A percentile compares a stretch with the other conserved stretches of the same genome.
These are phyloP conservation scores for Fusarium dlaminii DNA, from an alignment of 2,329 filamentous ascomycete species.

Conservation along the genomic window DNA sequence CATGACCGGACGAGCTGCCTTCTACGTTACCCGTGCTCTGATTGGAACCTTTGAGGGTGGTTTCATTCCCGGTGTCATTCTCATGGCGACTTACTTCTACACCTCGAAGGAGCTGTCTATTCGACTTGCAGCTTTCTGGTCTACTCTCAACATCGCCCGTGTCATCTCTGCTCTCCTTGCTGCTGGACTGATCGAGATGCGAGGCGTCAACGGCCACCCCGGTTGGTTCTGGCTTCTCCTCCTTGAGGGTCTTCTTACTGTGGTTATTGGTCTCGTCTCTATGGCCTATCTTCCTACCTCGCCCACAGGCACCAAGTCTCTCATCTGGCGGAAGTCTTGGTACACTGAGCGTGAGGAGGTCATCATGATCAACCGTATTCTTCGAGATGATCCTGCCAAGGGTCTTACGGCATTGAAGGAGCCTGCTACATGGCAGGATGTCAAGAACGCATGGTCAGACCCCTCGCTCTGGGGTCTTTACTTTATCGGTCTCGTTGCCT, in stretches of 20 bases:
- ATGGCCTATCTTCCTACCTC: constrained; percentile 70
- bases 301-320: constrained; percentile 70
- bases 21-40: constrained; percentile 61
- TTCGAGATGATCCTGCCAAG: constrained; percentile 65
- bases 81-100: constrained; percentile 79
- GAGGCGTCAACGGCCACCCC: constrained; percentile 56
- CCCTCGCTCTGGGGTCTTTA: constrained; percentile 61
- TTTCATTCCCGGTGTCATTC: constrained; percentile 68
- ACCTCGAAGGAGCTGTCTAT: constrained; percentile 73
- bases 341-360: constrained; percentile 73
- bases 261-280: constrained; percentile 62
- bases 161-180: constrained; percentile 60
- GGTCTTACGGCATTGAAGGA: constrained; percentile 58
- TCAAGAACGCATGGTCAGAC: constrained; percentile 57
- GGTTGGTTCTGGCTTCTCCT: constrained; percentile 67
- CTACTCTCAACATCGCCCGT: constrained; percentile 55
- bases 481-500: constrained; percentile 58
- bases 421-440: constrained; percentile 52
- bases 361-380: constrained; percentile 72
- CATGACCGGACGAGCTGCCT: constrained; percentile 57
- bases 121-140: constrained; percentile 76
- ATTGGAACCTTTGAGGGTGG: constrained; percentile 65
- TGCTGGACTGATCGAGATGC: constrained; percentile 59
- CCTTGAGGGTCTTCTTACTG: constrained; percentile 56
- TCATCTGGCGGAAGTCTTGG: constrained; percentile 71